Evolutionary conservation across 768 basidiomycete species (phyloP), one percentile per base, ranked within the genome.

Genomic region (Mycena rebaudengoi): DNA sequence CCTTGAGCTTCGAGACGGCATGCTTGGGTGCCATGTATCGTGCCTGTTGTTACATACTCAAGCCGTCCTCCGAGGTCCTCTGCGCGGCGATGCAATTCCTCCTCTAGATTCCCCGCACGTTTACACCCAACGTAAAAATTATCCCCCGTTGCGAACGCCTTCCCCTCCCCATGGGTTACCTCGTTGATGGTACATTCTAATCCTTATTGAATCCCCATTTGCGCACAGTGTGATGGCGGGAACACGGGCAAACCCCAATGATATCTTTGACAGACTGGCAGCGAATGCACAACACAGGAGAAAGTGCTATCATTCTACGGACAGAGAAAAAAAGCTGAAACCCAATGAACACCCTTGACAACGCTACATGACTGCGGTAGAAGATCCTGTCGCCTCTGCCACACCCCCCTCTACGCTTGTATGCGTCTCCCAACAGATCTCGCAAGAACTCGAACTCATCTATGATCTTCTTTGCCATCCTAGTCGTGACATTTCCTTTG

Each of bases 321-420:
- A 56, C 30, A 33, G 54, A 45, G 14, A 56, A 33, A 33, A 56
- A 56, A 56, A 16, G n/a, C 21, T 33, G 12, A n/a, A 56, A 56
- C 53, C 29, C 41, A 55, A 44, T 55, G 41, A 55, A 55, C 41
- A 25, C 29, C 40, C 40, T 54, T 54, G 53, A 55, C 53, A 55
- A 44, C 30, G 30, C 53, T 55, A 50, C 48, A 33, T 21, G 32
- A 35, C 49, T 33, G 48, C 48, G 32, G 49, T 33, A 29, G 45
- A 28, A 46, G 45, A 46, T 49, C 28, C 29, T 49, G 29, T 32
- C 29, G 46, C 46, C 46, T 32, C 20, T 49, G 3, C 46, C 46
- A 49, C 46, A 32, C 45, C 46, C 29, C 46, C 46, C n/a, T 32
- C 46, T 49, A 32, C 46, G 46, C 46, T 49, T 30, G 29, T 49